These are phyloP conservation scores for Saksenaea vasiformis DNA, from an alignment of 371 early-diverging fungal species.

Conservation along the genomic window DNA sequence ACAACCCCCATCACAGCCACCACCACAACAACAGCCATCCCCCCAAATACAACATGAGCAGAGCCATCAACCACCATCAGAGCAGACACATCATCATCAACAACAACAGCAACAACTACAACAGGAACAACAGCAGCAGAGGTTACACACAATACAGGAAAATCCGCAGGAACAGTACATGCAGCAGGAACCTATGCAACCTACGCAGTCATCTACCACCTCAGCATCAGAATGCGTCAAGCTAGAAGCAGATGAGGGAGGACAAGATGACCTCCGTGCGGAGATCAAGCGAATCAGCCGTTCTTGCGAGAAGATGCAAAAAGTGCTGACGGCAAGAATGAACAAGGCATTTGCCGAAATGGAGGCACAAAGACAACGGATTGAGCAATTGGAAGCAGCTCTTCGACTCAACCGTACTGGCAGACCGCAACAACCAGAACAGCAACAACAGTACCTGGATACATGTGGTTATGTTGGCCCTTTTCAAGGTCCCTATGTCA, in stretches of 20 bases:
- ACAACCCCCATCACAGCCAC: background rate
- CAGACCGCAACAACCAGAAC: background rate
- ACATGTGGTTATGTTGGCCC: background rate
- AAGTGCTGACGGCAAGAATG: constrained; percentile 3
- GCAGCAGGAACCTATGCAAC: background rate
- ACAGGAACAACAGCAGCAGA: background rate
- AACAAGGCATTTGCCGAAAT: constrained; percentile 8
- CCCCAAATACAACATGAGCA: background rate
- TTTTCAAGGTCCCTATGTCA: background rate
- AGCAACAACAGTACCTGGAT: background rate
- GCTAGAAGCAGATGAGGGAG: background rate
- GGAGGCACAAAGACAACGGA: constrained; percentile 8
- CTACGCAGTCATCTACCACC: background rate
- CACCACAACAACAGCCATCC: background rate
- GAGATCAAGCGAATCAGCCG: constrained; percentile 5
- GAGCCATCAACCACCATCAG: background rate
- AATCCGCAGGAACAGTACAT: background rate
- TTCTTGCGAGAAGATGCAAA: constrained; percentile 9
- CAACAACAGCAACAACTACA: background rate
- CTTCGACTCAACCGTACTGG: background rate
- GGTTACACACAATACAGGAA: background rate
- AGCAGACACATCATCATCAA: background rate
- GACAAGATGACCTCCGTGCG: constrained; percentile 5
- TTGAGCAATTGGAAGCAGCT: constrained; percentile 1
- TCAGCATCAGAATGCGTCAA: background rate